Conservation (phyloP, 2,329 filamentous ascomycete species). For the Claviceps arundinis region DNA sequence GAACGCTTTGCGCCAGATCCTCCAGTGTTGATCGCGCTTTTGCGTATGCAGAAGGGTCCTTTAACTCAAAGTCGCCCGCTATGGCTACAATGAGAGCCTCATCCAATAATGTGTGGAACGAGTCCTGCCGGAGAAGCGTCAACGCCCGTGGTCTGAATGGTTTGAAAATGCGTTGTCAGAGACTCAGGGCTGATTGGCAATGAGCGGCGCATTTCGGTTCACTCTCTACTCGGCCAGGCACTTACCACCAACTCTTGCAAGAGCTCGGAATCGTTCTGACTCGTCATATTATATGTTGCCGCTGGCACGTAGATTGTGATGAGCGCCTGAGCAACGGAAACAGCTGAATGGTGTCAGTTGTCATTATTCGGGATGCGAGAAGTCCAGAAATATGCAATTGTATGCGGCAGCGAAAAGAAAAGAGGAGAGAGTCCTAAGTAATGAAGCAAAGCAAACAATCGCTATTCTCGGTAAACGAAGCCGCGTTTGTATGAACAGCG, state of each 20-base stretch:
- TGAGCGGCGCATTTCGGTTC: too few species aligned
- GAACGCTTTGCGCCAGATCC: constrained; percentile 49
- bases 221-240: background rate
- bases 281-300: constrained; percentile 12
- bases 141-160: background rate
- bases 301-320: background rate
- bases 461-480: background rate
- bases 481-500: background rate
- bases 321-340: background rate
- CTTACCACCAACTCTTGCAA: constrained; percentile 19
- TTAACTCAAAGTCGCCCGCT: constrained; percentile 57
- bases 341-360: background rate
- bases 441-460: background rate
- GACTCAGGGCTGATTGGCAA: background rate
- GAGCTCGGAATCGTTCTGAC: constrained; percentile 11
- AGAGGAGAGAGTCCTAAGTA: background rate
- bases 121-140: constrained; percentile 32
- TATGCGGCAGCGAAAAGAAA: background rate
- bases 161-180: too few species aligned
- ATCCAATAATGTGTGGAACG: constrained; percentile 65
- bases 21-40: constrained; percentile 48
- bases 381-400: background rate
- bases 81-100: constrained; percentile 67
- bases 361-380: background rate
- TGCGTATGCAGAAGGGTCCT: constrained; percentile 34